Evolutionary conservation across 768 basidiomycete species (phyloP).

Genomic region (Lactifluus piperatus): DNA sequence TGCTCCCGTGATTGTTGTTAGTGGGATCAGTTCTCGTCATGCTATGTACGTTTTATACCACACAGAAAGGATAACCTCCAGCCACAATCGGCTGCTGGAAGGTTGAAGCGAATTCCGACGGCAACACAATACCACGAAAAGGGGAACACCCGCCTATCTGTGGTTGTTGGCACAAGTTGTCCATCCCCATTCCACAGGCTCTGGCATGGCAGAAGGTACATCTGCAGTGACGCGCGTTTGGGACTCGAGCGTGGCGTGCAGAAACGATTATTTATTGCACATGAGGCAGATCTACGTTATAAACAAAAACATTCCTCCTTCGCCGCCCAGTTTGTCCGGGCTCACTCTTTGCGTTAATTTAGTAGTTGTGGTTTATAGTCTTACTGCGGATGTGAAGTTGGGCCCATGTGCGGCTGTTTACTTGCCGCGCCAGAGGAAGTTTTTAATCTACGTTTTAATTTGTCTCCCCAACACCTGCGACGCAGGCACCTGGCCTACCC

Average conservation of each 20-base stretch:
- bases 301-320: not conserved
- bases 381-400: not conserved
- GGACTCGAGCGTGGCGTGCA: not conserved
- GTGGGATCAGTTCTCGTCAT: no score
- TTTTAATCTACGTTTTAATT: not conserved
- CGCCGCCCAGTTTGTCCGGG: not conserved
- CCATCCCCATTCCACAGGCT: not conserved
- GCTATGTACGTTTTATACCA: not conserved
- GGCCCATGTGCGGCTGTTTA: not conserved
- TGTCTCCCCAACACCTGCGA: constrained; percentile 2
- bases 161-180: not conserved
- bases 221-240: not conserved
- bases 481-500: constrained; percentile 2
- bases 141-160: not conserved
- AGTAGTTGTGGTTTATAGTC: not conserved
- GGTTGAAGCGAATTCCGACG: no score
- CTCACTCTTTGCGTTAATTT: not conserved
- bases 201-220: not conserved
- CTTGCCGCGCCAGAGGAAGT: constrained; percentile 2
- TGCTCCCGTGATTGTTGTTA: no score
- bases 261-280: not conserved
- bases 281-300: constrained; percentile 1
- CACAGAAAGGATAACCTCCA: not conserved
- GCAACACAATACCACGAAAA: not conserved
- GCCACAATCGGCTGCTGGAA: not conserved